phyloP scores from a whole-genome alignment of 257 asterid genomes.

The Salvia hispanica region DNA sequence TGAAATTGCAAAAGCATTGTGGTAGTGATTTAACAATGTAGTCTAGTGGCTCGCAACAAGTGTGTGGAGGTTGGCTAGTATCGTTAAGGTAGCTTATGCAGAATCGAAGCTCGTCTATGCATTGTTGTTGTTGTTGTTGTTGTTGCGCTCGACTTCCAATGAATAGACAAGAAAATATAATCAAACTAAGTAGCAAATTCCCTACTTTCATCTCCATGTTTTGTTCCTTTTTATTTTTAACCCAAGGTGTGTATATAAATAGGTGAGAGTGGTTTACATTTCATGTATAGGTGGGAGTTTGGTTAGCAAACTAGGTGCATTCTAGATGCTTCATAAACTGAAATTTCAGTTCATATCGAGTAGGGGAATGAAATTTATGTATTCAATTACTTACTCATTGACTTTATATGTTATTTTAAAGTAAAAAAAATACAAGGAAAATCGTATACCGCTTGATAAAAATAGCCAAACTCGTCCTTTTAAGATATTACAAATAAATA shows the following conservation, averaged over 20 bases:
- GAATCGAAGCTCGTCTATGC: constrained; percentile 53
- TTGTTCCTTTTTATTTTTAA: neutral
- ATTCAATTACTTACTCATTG: neutral
- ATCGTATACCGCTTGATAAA: too few species aligned
- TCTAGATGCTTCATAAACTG: constrained; percentile 22
- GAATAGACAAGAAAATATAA: constrained; percentile 16
- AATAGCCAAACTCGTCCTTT: too few species aligned
- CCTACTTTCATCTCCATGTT: constrained; percentile 20
- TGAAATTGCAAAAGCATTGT: constrained; percentile 60
- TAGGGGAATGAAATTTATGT: neutral
- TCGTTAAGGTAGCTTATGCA: constrained; percentile 55
- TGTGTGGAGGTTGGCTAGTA: constrained; percentile 46
- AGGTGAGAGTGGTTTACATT: neutral
- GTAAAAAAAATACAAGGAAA: too few species aligned
- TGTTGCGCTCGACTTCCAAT: constrained; percentile 22
- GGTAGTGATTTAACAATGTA: constrained; percentile 51
- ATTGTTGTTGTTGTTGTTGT: constrained; percentile 25
- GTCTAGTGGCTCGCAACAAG: constrained; percentile 64
- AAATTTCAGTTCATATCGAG: neutral
- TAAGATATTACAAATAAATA: too few species aligned
- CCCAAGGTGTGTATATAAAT: neutral
- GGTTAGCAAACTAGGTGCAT: constrained; percentile 35
- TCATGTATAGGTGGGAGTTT: constrained; percentile 32
- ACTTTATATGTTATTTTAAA: neutral
- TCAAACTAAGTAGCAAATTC: neutral